Percentiles rank a stretch among this genome's conserved stretches.
Evolutionary conservation across 1,284 basidiomycete genomes (phyloP).

Genomic region (Anthracocystis panici-leucophaei): DNA sequence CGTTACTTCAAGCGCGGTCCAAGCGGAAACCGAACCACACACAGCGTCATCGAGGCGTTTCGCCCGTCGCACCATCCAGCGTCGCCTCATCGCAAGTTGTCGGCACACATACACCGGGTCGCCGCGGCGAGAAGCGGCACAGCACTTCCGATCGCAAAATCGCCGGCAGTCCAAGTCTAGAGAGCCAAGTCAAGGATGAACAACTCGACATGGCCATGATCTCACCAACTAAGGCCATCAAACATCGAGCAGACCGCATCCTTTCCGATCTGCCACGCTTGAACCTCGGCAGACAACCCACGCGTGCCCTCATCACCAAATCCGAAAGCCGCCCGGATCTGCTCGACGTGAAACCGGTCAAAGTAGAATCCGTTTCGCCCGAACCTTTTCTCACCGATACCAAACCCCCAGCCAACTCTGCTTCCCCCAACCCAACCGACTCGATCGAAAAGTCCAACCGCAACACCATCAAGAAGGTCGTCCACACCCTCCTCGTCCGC

Average conservation of each 20-base stretch:
- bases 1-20: slow-evolving; percentile 41
- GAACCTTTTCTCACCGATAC: slow-evolving; percentile 27
- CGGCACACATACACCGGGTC: slow-evolving; percentile 48
- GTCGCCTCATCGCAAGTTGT: not conserved
- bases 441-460: slow-evolving; percentile 41
- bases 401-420: not conserved
- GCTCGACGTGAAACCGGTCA: slow-evolving; percentile 33
- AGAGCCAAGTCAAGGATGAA: slow-evolving; percentile 4
- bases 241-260: slow-evolving; percentile 37
- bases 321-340: slow-evolving; percentile 6
- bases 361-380: slow-evolving; percentile 34
- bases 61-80: slow-evolving; percentile 9
- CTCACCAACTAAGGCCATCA: slow-evolving; percentile 27
- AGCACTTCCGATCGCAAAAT: slow-evolving; percentile 32
- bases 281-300: slow-evolving; percentile 41
- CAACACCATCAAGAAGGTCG: slow-evolving; percentile 45
- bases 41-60: slow-evolving; percentile 13
- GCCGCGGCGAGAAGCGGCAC: slow-evolving; percentile 54
- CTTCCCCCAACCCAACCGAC: slow-evolving; percentile 2
- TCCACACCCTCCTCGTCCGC: slow-evolving; percentile 35
- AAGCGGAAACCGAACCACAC: slow-evolving; percentile 31
- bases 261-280: slow-evolving; percentile 44
- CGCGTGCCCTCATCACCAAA: slow-evolving; percentile 10
- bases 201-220: not conserved
- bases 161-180: slow-evolving; percentile 29